phyloP scores from a whole-genome alignment of 208 protist genomes.

The Acanthamoeba divionensis region DNA sequence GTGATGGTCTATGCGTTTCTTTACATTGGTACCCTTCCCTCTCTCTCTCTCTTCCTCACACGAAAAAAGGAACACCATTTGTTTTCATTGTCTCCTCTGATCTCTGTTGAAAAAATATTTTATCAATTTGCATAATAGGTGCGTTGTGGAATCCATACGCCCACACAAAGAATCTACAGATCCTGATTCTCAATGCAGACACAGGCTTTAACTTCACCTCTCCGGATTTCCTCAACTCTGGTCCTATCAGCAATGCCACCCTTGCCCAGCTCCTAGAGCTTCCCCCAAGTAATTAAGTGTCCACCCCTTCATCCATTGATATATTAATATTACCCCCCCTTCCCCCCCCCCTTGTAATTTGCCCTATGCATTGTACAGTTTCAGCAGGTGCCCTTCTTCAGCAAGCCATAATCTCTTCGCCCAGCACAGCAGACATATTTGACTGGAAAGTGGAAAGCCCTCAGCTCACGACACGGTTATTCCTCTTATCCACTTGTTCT shows the following conservation, averaged over 20 bases:
- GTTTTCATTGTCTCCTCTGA: neutral
- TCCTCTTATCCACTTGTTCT: too few species aligned
- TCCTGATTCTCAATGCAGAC: conserved; percentile 7
- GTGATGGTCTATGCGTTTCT: conserved; percentile 6
- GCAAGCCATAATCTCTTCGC: neutral
- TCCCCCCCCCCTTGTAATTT: neutral
- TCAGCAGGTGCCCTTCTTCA: neutral
- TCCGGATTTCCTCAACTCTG: neutral
- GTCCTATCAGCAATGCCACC: neutral
- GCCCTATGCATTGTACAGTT: too few species aligned
- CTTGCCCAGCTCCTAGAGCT: neutral
- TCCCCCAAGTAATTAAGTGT: neutral
- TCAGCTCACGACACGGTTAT: neutral
- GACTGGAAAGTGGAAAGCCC: conserved; percentile 23
- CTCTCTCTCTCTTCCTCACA: too few species aligned
- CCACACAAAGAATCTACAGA: neutral
- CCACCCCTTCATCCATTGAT: neutral
- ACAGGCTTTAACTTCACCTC: conserved; percentile 23
- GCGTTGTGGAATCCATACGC: neutral
- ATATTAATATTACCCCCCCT: neutral
- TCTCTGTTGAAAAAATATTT: neutral
- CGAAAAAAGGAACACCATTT: too few species aligned
- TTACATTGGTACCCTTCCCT: neutral
- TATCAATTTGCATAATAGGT: neutral
- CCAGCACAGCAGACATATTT: neutral